phyloP scores from a whole-genome alignment of 108 stramenopile genomes.

The Cylindrotheca closterium region DNA sequence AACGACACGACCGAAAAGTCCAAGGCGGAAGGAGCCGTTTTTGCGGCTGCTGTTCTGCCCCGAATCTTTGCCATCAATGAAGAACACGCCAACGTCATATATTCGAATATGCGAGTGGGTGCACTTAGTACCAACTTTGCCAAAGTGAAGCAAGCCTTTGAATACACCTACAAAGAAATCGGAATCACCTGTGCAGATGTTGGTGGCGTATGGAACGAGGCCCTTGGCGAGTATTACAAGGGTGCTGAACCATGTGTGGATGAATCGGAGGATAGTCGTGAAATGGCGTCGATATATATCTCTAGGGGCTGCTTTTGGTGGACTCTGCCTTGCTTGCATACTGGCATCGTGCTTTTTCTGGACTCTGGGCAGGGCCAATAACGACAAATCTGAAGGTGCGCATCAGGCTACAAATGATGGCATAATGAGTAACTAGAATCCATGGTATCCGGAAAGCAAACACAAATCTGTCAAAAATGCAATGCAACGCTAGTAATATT shows the following conservation, averaged over 20 bases:
- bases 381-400: too few relatives aligned
- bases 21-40: constrained; percentile 67
- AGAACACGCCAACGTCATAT: constrained; percentile 50
- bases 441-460: too few relatives aligned
- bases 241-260: constrained; percentile 44
- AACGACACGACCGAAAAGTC: constrained; percentile 35
- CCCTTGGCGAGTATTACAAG: constrained; percentile 17
- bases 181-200: constrained; percentile 56
- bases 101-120: constrained; percentile 48
- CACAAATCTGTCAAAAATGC: too few relatives aligned
- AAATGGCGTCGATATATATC: too few relatives aligned
- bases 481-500: too few relatives aligned
- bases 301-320: too few relatives aligned
- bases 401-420: too few relatives aligned
- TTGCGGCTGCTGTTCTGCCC: constrained; percentile 72
- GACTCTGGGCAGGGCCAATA: too few relatives aligned
- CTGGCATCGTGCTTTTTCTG: too few relatives aligned
- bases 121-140: constrained; percentile 29
- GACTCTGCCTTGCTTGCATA: too few relatives aligned
- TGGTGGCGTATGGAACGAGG: constrained; percentile 31
- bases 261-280: too few relatives aligned
- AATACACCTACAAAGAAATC: constrained; percentile 50
- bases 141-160: constrained; percentile 60
- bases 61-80: constrained; percentile 41
- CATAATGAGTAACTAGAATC: too few relatives aligned